Evolutionary conservation across 2,329 filamentous ascomycete species (phyloP), one percentile per base, ranked within the genome.

Genomic region (Nannizziopsis arthrosporioides): DNA sequence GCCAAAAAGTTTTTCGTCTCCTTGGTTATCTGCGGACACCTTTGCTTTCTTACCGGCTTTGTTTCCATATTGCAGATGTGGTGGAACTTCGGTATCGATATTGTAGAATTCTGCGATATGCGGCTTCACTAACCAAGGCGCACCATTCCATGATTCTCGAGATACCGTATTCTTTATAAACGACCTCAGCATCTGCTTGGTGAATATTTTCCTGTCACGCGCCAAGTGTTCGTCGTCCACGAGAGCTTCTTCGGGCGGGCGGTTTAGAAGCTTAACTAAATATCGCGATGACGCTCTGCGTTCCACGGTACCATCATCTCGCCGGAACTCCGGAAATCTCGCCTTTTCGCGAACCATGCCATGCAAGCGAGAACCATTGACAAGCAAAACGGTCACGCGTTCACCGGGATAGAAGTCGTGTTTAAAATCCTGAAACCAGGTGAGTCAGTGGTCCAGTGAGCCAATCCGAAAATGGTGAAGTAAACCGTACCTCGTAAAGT

Each of bases 121-220:
- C 32, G 84, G 77, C 68, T 93, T 95, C 14, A 96, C 90, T 48
- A 94, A 71, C 92, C 92, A 98, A 0, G 92, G 90, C 0, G 92
- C 92, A n/a, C 90, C 90, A 52, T 81, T 90, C 87, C 89, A 96
- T 3, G 87, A 79, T 60, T 96, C 92, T 52, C 90, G 75, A 1
- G 82, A 84, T n/a, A 95, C 84, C 0, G 88, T 92, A 65, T 93
- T 89, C 63, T 94, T 94, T 54, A 98, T 85, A 56, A 95, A 98
- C 5, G 88, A 87, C 31, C 90, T 81, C 36, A 98, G 73, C 64
- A 95, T 89, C 42, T 89, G 82, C 67, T 98, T 96, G 22, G 90
- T 95, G 62, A 96, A 98, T 41, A 86, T 77, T 58, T 90, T 94
- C 45, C 88, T 81, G 61, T 95, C 89, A 53, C 92, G 83, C 53